Percentiles rank a stretch among this genome's conserved stretches.
These are phyloP conservation scores for Microstroma glucosiphilum DNA, from an alignment of 1,284 basidiomycete species.

Conservation along the genomic window DNA sequence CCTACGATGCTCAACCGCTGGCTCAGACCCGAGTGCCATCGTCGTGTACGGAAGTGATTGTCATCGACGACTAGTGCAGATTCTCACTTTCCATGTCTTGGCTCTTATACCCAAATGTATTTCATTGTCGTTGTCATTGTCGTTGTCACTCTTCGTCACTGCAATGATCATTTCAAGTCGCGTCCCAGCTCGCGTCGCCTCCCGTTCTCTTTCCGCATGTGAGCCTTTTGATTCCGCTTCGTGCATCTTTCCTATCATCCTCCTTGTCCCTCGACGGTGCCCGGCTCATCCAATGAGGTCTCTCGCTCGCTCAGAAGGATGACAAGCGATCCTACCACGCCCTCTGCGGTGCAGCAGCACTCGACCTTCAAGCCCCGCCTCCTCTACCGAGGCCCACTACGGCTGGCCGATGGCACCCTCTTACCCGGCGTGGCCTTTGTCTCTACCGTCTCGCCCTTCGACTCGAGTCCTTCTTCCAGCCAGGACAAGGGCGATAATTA, in stretches of 20 bases:
- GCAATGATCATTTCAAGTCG: too few relatives aligned
- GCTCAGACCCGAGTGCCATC: too few relatives aligned
- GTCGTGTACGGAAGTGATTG: too few relatives aligned
- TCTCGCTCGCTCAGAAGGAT: conserved; percentile 1
- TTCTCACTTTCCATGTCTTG: too few relatives aligned
- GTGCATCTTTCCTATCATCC: background rate
- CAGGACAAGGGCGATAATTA: background rate
- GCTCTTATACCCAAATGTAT: too few relatives aligned
- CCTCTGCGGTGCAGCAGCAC: conserved; percentile 1
- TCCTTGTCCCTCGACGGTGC: background rate
- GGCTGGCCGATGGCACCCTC: conserved; percentile 37
- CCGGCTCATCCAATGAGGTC: background rate
- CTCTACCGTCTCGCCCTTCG: conserved; percentile 36
- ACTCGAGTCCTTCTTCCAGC: conserved; percentile 6
- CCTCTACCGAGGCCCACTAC: conserved; percentile 41
- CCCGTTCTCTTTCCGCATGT: too few relatives aligned
- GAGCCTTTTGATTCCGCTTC: background rate
- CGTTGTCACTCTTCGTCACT: too few relatives aligned
- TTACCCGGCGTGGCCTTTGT: conserved; percentile 41
- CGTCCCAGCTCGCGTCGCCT: too few relatives aligned
- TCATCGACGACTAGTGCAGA: too few relatives aligned
- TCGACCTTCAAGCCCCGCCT: conserved; percentile 25
- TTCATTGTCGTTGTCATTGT: too few relatives aligned
- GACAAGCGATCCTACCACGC: background rate
- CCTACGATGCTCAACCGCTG: too few relatives aligned